Conservation (phyloP, 352 stramenopile species). For the Achlya hypogyna region DNA sequence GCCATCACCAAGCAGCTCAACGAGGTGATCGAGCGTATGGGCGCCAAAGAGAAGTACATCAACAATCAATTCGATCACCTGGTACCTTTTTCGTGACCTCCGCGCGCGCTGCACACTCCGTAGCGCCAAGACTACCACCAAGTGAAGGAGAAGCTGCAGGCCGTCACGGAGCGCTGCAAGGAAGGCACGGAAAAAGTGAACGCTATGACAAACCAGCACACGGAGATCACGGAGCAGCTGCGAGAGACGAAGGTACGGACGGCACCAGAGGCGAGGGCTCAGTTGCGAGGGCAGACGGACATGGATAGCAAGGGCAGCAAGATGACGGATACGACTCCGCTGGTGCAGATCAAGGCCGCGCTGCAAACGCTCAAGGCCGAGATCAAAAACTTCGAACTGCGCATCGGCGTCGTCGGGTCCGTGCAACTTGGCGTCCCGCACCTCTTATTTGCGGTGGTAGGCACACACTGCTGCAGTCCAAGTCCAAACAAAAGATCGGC, state of each 20-base stretch:
- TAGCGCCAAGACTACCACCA: conserved; percentile 52
- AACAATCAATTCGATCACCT: conserved; percentile 71
- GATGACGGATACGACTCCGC: conserved; percentile 78
- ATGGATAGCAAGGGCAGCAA: conserved; percentile 77
- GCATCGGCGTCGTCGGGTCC: conserved; percentile 63
- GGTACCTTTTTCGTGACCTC: conserved; percentile 5
- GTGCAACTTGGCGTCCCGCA: not conserved
- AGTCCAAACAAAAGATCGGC: conserved; percentile 46
- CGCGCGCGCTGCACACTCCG: not conserved
- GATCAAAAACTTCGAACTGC: conserved; percentile 77
- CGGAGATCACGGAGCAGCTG: conserved; percentile 60
- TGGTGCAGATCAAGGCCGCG: conserved; percentile 77
- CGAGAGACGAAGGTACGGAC: conserved; percentile 46
- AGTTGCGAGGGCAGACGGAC: conserved; percentile 20
- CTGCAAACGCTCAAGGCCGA: conserved; percentile 64
- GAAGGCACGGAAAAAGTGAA: conserved; percentile 58
- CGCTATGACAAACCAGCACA: conserved; percentile 65
- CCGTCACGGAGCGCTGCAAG: conserved; percentile 54
- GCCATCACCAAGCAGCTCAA: conserved; percentile 44
- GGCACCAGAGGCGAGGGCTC: not conserved
- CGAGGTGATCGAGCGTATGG: conserved; percentile 53
- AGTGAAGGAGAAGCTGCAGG: conserved; percentile 54
- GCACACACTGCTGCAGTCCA: conserved; percentile 67
- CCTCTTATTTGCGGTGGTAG: conserved; percentile 17
- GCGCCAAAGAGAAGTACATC: conserved; percentile 62